Evolutionary conservation across 805 yeast genomes (phyloP).

Genomic region (Blastobotrys attinorum): DNA sequence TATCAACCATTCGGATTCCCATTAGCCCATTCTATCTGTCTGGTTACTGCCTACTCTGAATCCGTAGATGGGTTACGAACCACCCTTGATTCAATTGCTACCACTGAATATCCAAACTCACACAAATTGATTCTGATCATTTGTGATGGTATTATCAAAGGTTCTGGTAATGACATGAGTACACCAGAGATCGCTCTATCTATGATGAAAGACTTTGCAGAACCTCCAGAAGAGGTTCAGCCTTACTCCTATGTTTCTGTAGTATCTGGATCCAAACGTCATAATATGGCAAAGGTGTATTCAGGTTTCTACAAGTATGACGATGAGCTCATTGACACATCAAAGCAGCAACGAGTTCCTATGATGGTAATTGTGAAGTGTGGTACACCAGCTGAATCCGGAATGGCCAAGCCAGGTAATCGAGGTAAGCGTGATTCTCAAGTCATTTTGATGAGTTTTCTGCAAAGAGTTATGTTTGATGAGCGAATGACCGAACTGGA

Average conservation of each 20-base stretch:
- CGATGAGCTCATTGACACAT: conserved; percentile 62
- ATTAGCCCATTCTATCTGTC: conserved; percentile 60
- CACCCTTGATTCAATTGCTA: conserved; percentile 86
- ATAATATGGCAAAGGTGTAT: conserved; percentile 95
- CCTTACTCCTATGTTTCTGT: conserved; percentile 91
- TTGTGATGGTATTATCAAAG: conserved; percentile 93
- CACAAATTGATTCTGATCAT: conserved; percentile 79
- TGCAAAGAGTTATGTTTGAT: conserved; percentile 80
- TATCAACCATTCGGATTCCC: conserved; percentile 85
- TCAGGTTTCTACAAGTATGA: conserved; percentile 90
- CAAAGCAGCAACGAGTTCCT: conserved; percentile 78
- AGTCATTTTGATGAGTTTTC: conserved; percentile 79
- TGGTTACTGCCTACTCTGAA: conserved; percentile 94
- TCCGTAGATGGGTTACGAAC: conserved; percentile 79
- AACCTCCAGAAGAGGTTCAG: conserved; percentile 65
- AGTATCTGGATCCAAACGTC: conserved; percentile 89
- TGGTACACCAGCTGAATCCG: conserved; percentile 80
- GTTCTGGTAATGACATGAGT: conserved; percentile 79
- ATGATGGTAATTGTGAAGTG: conserved; percentile 70
- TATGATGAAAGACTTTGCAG: conserved; percentile 76
- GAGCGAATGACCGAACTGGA: conserved; percentile 93
- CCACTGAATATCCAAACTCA: conserved; percentile 91
- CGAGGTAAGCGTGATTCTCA: conserved; percentile 93
- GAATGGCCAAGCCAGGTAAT: conserved; percentile 76
- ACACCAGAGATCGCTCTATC: conserved; percentile 86